Base-by-base conservation (phyloP, 257 asterid species). In the Salvia miltiorrhiza region DNA sequence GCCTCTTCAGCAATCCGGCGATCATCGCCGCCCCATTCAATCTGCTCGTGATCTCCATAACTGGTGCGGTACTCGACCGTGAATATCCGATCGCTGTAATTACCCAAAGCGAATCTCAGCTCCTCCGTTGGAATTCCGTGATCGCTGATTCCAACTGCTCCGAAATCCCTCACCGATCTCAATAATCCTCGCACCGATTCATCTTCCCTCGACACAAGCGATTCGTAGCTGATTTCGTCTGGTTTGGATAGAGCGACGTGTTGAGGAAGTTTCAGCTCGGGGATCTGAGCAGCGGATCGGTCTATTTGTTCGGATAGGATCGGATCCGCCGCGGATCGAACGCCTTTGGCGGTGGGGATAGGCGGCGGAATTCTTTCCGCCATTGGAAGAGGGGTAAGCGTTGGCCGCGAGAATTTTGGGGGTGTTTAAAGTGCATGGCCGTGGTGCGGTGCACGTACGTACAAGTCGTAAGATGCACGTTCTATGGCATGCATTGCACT, bases 71-170 rank as follows among this genome's bases (percentile, higher is more conserved):
- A 67, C 17, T 70, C 68, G 5, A 72, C 72, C 69, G 77, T 75
- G 40, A 83, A 86, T 49, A 86, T 70, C 70, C 82, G 70, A 2
- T 83, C 87, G 33, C 83, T 19, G 23, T 75, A n/a, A n/a, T n/a
- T 69, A 39, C 33, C 70, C 67, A 84, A 40, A 24, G 69, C 74
- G 10, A 70, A 39, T 71, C 77, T 77, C 58, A 87, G 57, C 44
- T 75, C 86, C 68, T 83, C 81, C 19, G 76, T 19, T n/a, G 58
- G 44, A 39, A 84, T 83, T 45, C 90, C 91, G 47, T 88, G 93
- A 44, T 63, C 74, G 11, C 56, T 43, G 12, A 87, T 70, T 33
- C 67, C 67, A 45, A 85, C 69, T 14, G 56, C 75, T 43, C 92
- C 94, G 5, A 77, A 43, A 47, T 77, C 84, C 19, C 76, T 21